Conservation (phyloP, 345 rosid species). For the Ceriops zippeliana region DNA sequence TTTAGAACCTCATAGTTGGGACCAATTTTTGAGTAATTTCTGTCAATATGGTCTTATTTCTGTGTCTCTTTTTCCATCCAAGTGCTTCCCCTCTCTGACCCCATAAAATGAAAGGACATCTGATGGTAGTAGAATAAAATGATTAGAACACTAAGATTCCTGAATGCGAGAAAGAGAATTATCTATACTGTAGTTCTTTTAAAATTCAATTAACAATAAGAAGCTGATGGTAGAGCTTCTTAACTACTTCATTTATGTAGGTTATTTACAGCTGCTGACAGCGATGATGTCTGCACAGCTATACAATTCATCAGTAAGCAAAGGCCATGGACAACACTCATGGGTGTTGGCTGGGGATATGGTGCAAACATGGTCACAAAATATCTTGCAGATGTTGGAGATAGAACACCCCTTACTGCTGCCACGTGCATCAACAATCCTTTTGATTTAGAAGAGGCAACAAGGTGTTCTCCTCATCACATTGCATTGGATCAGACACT, state of each 20-base stretch:
- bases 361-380: conserved; percentile 93
- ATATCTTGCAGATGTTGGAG: conserved; percentile 85
- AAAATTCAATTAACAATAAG: background rate
- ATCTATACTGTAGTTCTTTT: conserved; percentile 7
- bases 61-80: no score
- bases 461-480: conserved; percentile 51
- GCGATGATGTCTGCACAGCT: conserved; percentile 85
- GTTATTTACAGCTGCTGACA: conserved; percentile 96
- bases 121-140: conserved; percentile 8
- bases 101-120: background rate
- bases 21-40: no score
- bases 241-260: conserved; percentile 51
- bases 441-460: conserved; percentile 86
- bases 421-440: conserved; percentile 87
- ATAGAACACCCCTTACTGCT: conserved; percentile 80
- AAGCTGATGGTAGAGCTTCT: conserved; percentile 33
- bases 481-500: conserved; percentile 56
- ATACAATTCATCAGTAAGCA: conserved; percentile 64
- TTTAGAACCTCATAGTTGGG: no score
- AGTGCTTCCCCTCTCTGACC: no score
- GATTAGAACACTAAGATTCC: background rate
- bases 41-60: background rate
- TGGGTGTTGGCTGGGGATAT: conserved; percentile 83
- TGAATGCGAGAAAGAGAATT: conserved; percentile 1
- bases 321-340: conserved; percentile 86